These are phyloP conservation scores for Stereocaulon alpinum DNA, from an alignment of 495 filamentous ascomycete genomes.

Conservation along the genomic window DNA sequence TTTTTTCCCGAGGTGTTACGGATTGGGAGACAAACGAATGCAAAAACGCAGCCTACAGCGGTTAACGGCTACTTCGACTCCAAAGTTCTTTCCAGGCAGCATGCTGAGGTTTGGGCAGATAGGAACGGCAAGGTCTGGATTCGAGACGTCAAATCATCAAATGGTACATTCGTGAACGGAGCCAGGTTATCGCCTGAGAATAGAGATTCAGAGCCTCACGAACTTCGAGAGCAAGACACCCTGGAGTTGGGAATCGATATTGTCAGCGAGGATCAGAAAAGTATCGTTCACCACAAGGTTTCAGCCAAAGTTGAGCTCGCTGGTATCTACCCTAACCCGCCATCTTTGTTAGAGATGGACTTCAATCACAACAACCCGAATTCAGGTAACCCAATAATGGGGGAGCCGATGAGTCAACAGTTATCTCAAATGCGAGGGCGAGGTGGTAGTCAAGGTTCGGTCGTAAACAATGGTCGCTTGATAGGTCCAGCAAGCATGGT, in stretches of 20 bases:
- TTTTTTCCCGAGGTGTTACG: constrained; percentile 79
- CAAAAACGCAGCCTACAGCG: constrained; percentile 82
- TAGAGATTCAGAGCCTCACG: constrained; percentile 87
- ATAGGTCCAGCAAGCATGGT: constrained; percentile 39
- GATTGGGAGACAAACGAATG: constrained; percentile 94
- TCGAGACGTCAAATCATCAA: constrained; percentile 93
- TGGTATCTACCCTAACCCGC: constrained; percentile 56
- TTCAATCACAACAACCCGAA: constrained; percentile 76
- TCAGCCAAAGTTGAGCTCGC: constrained; percentile 93
- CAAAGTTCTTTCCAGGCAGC: constrained; percentile 90
- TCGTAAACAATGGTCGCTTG: constrained; percentile 43
- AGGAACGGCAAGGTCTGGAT: constrained; percentile 86
- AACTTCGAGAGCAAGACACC: constrained; percentile 76
- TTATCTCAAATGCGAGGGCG: constrained; percentile 56
- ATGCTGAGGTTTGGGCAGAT: constrained; percentile 94
- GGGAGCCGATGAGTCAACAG: constrained; percentile 45
- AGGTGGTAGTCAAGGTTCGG: constrained; percentile 59
- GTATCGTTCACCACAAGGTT: constrained; percentile 95
- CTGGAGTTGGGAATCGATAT: constrained; percentile 96
- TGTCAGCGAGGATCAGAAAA: constrained; percentile 95
- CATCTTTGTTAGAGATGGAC: constrained; percentile 73
- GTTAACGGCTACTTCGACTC: constrained; percentile 95
- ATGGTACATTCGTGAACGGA: constrained; percentile 97
- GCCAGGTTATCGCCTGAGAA: constrained; percentile 82
- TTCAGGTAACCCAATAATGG: constrained; percentile 58